Evolutionary conservation across 2,329 filamentous ascomycete genomes (phyloP).

Genomic region (Penicillium oxalicum): DNA sequence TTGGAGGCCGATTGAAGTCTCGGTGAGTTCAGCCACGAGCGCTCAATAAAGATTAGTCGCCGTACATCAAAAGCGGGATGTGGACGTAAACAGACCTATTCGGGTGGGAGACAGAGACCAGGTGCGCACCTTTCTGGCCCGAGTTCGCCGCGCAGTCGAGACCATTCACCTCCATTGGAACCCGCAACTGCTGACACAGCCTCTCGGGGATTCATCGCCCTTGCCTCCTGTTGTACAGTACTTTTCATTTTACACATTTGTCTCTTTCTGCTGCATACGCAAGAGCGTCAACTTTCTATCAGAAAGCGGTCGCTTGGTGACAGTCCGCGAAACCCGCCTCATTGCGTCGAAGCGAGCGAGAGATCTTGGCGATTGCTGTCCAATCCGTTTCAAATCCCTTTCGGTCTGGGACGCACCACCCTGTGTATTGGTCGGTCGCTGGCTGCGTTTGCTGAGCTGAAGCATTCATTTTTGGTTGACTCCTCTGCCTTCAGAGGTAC

Average conservation of each 20-base stretch:
- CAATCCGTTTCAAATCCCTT: not conserved
- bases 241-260: not conserved
- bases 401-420: not conserved
- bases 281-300: not conserved
- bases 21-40: too few relatives aligned
- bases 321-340: slow-evolving; percentile 9
- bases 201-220: slow-evolving; percentile 5
- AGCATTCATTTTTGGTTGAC: not conserved
- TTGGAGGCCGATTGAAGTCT: too few relatives aligned
- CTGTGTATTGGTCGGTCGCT: too few relatives aligned
- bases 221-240: not conserved
- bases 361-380: not conserved
- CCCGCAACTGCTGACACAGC: slow-evolving; percentile 8
- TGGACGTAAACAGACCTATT: not conserved
- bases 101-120: slow-evolving; percentile 7
- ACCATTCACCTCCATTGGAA: slow-evolving; percentile 5
- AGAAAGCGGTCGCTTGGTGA: slow-evolving; percentile 8
- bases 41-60: too few relatives aligned
- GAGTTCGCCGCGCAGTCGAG: slow-evolving; percentile 11
- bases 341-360: not conserved
- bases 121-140: slow-evolving; percentile 8
- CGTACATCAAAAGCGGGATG: too few relatives aligned
- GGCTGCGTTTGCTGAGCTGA: not conserved
- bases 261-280: too few relatives aligned
- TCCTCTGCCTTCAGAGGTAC: slow-evolving; percentile 2